Evolutionary conservation across 768 basidiomycete species (phyloP).

Genomic region (Panus rudis): DNA sequence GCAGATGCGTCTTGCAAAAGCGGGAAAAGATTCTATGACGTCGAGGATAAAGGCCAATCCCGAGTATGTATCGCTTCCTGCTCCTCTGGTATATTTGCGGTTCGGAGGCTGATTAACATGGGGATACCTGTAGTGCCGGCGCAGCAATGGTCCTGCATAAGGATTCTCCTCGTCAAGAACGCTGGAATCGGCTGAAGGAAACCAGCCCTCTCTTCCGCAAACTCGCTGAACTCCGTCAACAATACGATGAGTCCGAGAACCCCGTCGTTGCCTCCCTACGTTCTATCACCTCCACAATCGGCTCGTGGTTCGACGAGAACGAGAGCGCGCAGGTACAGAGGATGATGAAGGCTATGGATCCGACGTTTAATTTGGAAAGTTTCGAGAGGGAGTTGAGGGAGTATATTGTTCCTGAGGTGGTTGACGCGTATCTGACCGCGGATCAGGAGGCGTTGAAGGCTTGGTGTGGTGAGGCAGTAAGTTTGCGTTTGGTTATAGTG

Average conservation of each 20-base stretch:
- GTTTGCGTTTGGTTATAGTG: conserved; percentile 22
- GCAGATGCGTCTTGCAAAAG: conserved; percentile 76
- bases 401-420: conserved; percentile 96
- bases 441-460: conserved; percentile 78
- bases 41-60: conserved; percentile 64
- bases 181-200: conserved; percentile 75
- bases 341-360: conserved; percentile 83
- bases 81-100: not conserved
- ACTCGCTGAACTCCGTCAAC: conserved; percentile 50
- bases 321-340: conserved; percentile 95
- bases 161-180: conserved; percentile 69
- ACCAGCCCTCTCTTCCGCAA: conserved; percentile 69
- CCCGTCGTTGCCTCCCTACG: conserved; percentile 78
- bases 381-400: conserved; percentile 90
- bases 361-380: conserved; percentile 74
- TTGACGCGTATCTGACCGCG: conserved; percentile 90
- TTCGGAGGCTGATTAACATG: not conserved
- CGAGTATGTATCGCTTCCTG: conserved; percentile 51
- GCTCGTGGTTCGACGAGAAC: conserved; percentile 93
- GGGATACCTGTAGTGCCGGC: conserved; percentile 59
- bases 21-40: conserved; percentile 63
- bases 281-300: conserved; percentile 76
- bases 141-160: conserved; percentile 79
- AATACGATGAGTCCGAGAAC: conserved; percentile 91
- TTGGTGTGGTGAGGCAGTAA: conserved; percentile 95